Evolutionary conservation across 371 early-diverging fungal species (phyloP), one percentile per base, ranked within the genome.

Genomic region (Lichtheimia ornata): DNA sequence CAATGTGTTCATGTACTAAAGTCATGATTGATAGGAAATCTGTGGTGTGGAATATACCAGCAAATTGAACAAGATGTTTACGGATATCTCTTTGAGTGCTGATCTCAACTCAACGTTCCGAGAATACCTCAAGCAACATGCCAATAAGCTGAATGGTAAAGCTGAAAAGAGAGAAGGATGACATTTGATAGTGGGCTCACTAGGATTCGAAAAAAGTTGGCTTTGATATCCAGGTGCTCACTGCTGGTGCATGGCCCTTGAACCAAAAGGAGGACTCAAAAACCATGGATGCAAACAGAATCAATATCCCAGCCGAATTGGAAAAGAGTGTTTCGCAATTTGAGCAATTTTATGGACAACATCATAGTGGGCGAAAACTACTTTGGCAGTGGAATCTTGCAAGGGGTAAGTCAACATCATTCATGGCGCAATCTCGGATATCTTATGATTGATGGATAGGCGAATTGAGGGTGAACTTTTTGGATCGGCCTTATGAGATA

Each of bases 11-110:
- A 35, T 28, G 7, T 22, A 56, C 7, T 11, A 5, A 28, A 28
- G 28, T 1, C 0, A 28, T 28, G 68, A 65, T 52, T 63, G 13
- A 49, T 74, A 87, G 78, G 96, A 94, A 58, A 92, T 93, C 13
- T 94, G 94, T 67, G 97, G 97, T 24, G 88, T 88, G 22, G 97
- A 97, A 74, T 96, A 94, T 76, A 95, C 95, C 1, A 83, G 83
- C 62, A 95, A 94, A 72, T 78, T 97, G 51, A 88, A 91, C 72
- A 87, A 91, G 58, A 96, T 97, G 97, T 96, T 96, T 66, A 88
- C 88, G 4, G 97, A 97, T 64, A 91, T 97, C 67, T 83, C 86
- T 5, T 64, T 95, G 5, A 93, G 94, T 69, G 88, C 87, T 64
- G 95, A 95, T 59, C 73, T 96, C 64, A 91, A 94, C 52, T 55